A percentile compares a stretch with the other conserved stretches of the same genome.
These are phyloP conservation scores for Claviceps quebecensis DNA, from an alignment of 2,329 filamentous ascomycete genomes.

Conservation along the genomic window DNA sequence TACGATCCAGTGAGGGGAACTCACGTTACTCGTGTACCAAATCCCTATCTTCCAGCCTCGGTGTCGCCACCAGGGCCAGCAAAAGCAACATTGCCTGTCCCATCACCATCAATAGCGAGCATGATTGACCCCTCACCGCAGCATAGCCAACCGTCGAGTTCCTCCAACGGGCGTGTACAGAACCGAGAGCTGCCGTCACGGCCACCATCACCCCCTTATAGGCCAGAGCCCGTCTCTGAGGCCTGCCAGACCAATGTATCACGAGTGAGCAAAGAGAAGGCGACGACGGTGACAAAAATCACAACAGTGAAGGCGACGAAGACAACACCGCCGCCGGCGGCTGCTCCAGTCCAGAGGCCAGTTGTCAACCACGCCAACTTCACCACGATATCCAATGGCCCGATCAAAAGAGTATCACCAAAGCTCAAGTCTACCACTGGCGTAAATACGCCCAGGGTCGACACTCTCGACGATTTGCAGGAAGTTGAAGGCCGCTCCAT, in stretches of 20 bases:
- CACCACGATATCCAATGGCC: slow-evolving; percentile 26
- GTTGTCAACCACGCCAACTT: slow-evolving; percentile 26
- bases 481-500: slow-evolving; percentile 38
- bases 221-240: slow-evolving; percentile 18
- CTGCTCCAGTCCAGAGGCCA: slow-evolving; percentile 14
- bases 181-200: slow-evolving; percentile 22
- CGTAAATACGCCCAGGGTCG: slow-evolving; percentile 33
- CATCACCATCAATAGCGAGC: slow-evolving; percentile 79
- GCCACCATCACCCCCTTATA: slow-evolving; percentile 29
- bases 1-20: slow-evolving; percentile 52
- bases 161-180: slow-evolving; percentile 18
- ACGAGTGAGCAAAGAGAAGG: slow-evolving; percentile 25
- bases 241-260: slow-evolving; percentile 15
- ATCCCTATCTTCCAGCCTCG: slow-evolving; percentile 30
- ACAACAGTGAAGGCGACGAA: neutral
- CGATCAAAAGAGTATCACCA: slow-evolving; percentile 32
- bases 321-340: slow-evolving; percentile 5
- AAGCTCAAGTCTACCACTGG: slow-evolving; percentile 31
- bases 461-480: slow-evolving; percentile 32
- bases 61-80: slow-evolving; percentile 34
- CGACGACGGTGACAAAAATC: slow-evolving; percentile 1
- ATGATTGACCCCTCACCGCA: slow-evolving; percentile 50
- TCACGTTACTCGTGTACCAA: slow-evolving; percentile 37
- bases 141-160: slow-evolving; percentile 13
- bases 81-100: slow-evolving; percentile 17